phyloP scores from a whole-genome alignment of 2,329 filamentous ascomycete genomes.

The Neonectria hederae region DNA sequence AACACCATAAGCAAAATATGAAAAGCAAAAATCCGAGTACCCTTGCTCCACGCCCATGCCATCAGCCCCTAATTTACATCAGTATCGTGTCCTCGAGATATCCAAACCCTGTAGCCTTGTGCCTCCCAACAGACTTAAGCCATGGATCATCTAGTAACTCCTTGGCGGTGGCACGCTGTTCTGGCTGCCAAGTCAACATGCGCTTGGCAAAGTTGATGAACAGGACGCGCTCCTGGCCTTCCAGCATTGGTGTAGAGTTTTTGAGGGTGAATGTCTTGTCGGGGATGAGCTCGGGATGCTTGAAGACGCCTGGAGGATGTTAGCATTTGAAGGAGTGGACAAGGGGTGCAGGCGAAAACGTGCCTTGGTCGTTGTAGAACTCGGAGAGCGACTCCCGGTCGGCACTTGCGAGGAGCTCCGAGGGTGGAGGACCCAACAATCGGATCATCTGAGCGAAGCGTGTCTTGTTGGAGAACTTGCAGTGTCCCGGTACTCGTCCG shows the following conservation, averaged over 20 bases:
- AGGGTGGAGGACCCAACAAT: conserved; percentile 41
- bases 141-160: conserved; percentile 45
- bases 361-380: conserved; percentile 37
- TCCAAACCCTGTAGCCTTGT: conserved; percentile 27
- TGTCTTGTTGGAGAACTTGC: conserved; percentile 37
- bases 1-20: background rate
- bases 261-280: conserved; percentile 33
- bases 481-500: conserved; percentile 27
- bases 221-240: conserved; percentile 33
- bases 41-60: conserved; percentile 1
- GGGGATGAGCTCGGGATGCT: conserved; percentile 32
- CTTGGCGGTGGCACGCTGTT: conserved; percentile 42
- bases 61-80: background rate
- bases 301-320: conserved; percentile 32
- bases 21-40: background rate
- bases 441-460: conserved; percentile 45
- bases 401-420: conserved; percentile 36
- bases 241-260: conserved; percentile 32
- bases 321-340: background rate
- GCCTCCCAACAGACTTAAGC: conserved; percentile 30
- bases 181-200: conserved; percentile 45
- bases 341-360: background rate
- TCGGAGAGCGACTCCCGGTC: conserved; percentile 29
- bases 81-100: conserved; percentile 31
- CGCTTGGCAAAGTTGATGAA: conserved; percentile 44